Percentiles rank a stretch among this genome's conserved stretches.
Evolutionary conservation across 495 filamentous ascomycete species (phyloP).

Genomic region (Choiromyces venosus): DNA sequence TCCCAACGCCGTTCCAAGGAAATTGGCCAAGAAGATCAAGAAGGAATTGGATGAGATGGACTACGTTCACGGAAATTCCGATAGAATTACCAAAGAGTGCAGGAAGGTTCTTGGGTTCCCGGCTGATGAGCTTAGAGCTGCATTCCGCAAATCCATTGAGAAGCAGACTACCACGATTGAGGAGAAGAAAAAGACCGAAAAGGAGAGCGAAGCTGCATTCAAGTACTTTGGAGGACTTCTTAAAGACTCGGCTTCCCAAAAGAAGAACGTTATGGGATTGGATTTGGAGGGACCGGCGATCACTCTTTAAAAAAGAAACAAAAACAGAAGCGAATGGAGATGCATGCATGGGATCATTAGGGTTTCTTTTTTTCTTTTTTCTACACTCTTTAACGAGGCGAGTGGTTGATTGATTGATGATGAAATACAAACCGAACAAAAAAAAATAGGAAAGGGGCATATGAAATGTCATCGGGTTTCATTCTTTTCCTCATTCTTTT

Average conservation of each 20-base stretch:
- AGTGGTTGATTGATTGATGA: not conserved
- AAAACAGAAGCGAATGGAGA: not conserved
- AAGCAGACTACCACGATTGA: conserved; percentile 69
- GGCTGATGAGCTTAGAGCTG: conserved; percentile 70
- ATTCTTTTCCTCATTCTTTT: conserved; percentile 1
- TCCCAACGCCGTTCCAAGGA: conserved; percentile 78
- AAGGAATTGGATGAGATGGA: conserved; percentile 71
- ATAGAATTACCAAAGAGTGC: conserved; percentile 73
- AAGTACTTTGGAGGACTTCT: conserved; percentile 87
- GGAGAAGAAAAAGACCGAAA: conserved; percentile 68
- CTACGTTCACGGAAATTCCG: conserved; percentile 83
- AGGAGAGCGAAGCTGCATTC: conserved; percentile 68
- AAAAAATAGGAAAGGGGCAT: not conserved
- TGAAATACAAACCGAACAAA: not conserved
- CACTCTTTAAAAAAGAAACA: not conserved
- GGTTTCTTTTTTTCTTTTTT: conserved; percentile 1
- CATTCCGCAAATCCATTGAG: conserved; percentile 74
- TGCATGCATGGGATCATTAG: not conserved
- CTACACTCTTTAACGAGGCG: not conserved
- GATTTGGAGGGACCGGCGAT: conserved; percentile 62
- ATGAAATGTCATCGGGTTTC: not conserved
- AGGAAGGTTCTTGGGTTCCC: conserved; percentile 82
- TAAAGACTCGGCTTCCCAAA: conserved; percentile 64
- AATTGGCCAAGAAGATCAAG: conserved; percentile 78
- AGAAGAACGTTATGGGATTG: conserved; percentile 65